Base-by-base conservation (phyloP, 2,329 filamentous ascomycete species). In the Nectriaceae sp. region DNA sequence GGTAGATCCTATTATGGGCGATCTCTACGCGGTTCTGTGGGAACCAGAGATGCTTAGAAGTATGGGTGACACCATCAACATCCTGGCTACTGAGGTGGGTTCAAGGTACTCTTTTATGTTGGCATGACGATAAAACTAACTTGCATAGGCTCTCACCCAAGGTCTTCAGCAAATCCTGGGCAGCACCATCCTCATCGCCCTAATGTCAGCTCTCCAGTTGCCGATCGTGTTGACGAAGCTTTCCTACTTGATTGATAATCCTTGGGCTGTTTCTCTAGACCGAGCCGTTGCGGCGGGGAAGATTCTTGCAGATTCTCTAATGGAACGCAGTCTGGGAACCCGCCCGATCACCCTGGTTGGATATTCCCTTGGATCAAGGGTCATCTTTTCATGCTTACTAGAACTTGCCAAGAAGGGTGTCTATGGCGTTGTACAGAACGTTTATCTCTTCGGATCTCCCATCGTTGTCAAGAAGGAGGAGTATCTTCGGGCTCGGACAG, bases 11-110 rank as follows among this genome's bases (percentile, higher is more conserved):
- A 83, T 97, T 54, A 99, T 99, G 94, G 94, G 94, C 11, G 94
- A 99, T 65, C 85, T 99, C 15, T 99, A 99, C 72, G 97, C 93
- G 1, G 87, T 99, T 11, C 77, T 95, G 49, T 99, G 94, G 92
- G 94, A 99, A 69, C 95, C 94, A 3, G 94, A 99, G 66, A 96
- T 99, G 92, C 80, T 99, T 65, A 87, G 85, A 60, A 96, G 90
- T 70, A 99, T 97, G 87, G 94, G 94, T 81, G 90, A 94, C 67
- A 99, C 94, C 39, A 97, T 99, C 63, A 97, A 97, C 63, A 97
- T 99, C 70, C 76, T 99, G 55, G 94, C 94, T 49, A 99, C 94
- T 26, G 94, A 99, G 83, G 90, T 93, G 71, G 71, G 80, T 82
- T 15, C 2, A 11, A 24, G 19, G 5, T n/a, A 21, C 31, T 11